These are phyloP conservation scores for Ophiostoma novo-ulmi DNA, from an alignment of 2,329 filamentous ascomycete species.

Conservation along the genomic window DNA sequence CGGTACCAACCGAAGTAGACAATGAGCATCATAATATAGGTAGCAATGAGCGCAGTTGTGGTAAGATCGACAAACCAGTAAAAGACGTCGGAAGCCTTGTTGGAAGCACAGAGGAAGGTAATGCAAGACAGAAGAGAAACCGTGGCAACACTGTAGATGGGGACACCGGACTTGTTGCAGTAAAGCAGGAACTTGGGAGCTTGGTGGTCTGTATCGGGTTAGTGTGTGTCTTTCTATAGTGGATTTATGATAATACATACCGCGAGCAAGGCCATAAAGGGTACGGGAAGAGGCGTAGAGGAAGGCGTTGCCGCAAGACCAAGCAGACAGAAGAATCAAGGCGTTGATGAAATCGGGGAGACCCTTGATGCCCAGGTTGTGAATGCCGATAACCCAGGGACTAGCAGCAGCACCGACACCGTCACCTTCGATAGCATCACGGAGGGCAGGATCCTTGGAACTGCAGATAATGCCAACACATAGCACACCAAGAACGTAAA, in stretches of 20 bases:
- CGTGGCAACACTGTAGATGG: slow-evolving; percentile 36
- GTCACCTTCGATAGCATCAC: slow-evolving; percentile 37
- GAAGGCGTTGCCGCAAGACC: slow-evolving; percentile 58
- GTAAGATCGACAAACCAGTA: slow-evolving; percentile 41
- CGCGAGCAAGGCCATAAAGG: slow-evolving; percentile 38
- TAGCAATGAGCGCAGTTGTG: slow-evolving; percentile 41
- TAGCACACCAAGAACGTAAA: slow-evolving; percentile 61
- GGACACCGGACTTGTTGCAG: slow-evolving; percentile 36
- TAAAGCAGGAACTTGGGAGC: slow-evolving; percentile 38
- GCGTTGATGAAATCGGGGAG: slow-evolving; percentile 64
- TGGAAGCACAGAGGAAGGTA: slow-evolving; percentile 38
- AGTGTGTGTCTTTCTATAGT: background rate
- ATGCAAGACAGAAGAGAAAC: slow-evolving; percentile 35
- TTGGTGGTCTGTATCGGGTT: slow-evolving; percentile 32
- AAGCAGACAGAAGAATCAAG: slow-evolving; percentile 52
- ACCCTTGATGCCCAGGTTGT: slow-evolving; percentile 60
- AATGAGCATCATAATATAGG: slow-evolving; percentile 40
- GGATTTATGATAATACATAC: background rate
- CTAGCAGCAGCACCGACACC: slow-evolving; percentile 43
- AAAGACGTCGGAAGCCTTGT: slow-evolving; percentile 37
- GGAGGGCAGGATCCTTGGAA: slow-evolving; percentile 46
- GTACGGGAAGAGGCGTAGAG: slow-evolving; percentile 44
- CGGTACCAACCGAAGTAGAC: slow-evolving; percentile 39
- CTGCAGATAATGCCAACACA: slow-evolving; percentile 63
- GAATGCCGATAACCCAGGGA: slow-evolving; percentile 65